Evolutionary conservation across 768 basidiomycete species (phyloP), one percentile per base, ranked within the genome.

Genomic region (Lactarius akahatsu): DNA sequence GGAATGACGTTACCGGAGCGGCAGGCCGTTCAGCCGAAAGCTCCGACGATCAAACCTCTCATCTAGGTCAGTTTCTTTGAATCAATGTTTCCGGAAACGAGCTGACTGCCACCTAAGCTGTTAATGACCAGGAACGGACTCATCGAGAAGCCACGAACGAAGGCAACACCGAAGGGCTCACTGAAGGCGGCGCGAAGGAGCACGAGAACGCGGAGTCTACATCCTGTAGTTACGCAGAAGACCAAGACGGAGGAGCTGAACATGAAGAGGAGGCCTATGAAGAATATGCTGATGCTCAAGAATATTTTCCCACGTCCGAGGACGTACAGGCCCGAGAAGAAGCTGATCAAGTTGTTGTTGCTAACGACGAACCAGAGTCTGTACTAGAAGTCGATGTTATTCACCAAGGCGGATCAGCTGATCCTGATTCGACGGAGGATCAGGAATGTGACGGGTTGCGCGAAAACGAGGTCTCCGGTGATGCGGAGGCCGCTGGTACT

Each of bases 241-340:
- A 59, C 47, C 66, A 67, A 54, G 54, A 32, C 40, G 52, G 38
- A 9, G 50, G 40, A 20, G 43, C 26, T 0, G 66, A 63, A 28
- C 52, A 38, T 15, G 61, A 52, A 41, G 52, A 63, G 26, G 66
- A 59, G 28, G 43, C 52, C 15, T 63, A 56, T 32, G 43, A 63
- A 13, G 66, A 59, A 38, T 67, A 63, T 57, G 54, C 58, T 20
- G 58, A 67, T 32, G 58, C 66, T 32, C 66, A 38, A 41, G 66
- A 63, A 56, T 60, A 63, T 20, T 38, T 52, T 18, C 62, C 38
- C 26, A 10, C 41, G 41, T 43, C 50, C 3, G 58, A 63, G 54
- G 66, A 59, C 58, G 34, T 32, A 11, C 26, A 28, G 23, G 28
- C 50, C 45, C 62, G 26, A 34, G 66, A 67, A 43, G 61, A 63